These are phyloP conservation scores for Rhynchosporium secalis DNA, from an alignment of 2,329 filamentous ascomycete genomes.

Conservation along the genomic window DNA sequence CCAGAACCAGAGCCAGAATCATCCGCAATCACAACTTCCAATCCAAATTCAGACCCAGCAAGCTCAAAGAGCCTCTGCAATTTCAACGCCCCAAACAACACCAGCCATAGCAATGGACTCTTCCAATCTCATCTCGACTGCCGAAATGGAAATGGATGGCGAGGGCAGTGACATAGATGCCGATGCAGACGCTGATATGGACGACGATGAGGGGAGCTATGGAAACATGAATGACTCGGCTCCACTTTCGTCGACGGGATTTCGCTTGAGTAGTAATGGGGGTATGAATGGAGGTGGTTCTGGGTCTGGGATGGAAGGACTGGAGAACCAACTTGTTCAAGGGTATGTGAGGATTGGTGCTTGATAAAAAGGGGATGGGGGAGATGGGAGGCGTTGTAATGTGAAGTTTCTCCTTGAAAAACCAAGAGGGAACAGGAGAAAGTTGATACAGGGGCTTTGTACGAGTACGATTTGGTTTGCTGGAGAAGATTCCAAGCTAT, in stretches of 20 bases:
- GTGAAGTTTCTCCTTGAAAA: no score
- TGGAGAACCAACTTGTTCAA: conserved; percentile 29
- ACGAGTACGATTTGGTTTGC: neutral
- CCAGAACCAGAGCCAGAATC: no score
- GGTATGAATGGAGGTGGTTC: conserved; percentile 15
- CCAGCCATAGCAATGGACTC: conserved; percentile 13
- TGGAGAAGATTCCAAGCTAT: neutral
- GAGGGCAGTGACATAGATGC: conserved; percentile 36
- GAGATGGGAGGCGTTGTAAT: neutral
- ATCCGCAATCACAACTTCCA: neutral
- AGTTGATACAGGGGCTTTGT: neutral
- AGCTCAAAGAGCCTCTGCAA: neutral
- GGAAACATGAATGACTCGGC: conserved; percentile 46
- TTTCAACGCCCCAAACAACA: conserved; percentile 2
- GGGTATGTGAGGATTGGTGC: conserved; percentile 37
- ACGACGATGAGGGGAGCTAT: conserved; percentile 53
- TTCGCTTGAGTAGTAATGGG: conserved; percentile 33
- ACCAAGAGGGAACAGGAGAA: no score
- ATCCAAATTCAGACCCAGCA: neutral
- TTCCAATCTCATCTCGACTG: neutral
- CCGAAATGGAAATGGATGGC: conserved; percentile 17
- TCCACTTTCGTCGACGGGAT: conserved; percentile 10
- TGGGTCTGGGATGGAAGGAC: conserved; percentile 27
- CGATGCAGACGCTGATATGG: conserved; percentile 46
- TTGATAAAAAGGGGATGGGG: conserved; percentile 5